These are phyloP conservation scores for Prunus kanzakura DNA, from an alignment of 306 rosid genomes.

Conservation along the genomic window DNA sequence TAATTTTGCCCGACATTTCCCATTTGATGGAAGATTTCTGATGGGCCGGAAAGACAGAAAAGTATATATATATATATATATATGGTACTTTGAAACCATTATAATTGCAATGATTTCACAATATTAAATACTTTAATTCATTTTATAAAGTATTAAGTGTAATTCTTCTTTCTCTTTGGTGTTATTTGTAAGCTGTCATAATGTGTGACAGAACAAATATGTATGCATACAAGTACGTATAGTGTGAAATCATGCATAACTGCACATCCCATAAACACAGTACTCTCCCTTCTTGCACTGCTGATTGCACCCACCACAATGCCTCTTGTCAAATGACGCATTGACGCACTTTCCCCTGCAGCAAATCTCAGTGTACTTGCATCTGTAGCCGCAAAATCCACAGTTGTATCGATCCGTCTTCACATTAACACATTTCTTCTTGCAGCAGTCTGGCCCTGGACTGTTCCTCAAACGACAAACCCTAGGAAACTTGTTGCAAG, in stretches of 20 bases:
- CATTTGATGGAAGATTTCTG: neutral
- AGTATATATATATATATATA: no score
- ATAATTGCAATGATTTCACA: no score
- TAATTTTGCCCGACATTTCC: neutral
- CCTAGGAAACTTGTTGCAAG: constrained; percentile 34
- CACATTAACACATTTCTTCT: constrained; percentile 40
- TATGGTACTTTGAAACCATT: no score
- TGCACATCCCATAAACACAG: neutral
- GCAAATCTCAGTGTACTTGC: constrained; percentile 38
- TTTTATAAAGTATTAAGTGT: no score
- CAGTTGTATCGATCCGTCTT: constrained; percentile 36
- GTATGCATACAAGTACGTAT: neutral
- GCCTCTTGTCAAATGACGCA: constrained; percentile 28
- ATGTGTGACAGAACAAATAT: neutral
- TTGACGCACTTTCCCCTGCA: constrained; percentile 50
- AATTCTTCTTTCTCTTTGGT: neutral
- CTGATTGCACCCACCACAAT: constrained; percentile 47
- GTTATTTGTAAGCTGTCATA: neutral
- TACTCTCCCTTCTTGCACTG: constrained; percentile 42
- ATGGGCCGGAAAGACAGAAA: neutral
- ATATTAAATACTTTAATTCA: no score
- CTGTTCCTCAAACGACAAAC: constrained; percentile 39
- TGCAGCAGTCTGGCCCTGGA: constrained; percentile 38
- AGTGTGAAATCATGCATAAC: neutral
- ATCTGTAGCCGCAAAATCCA: constrained; percentile 40